Evolutionary conservation across 2,329 filamentous ascomycete species (phyloP).

Genomic region (Xylariaceae sp.): DNA sequence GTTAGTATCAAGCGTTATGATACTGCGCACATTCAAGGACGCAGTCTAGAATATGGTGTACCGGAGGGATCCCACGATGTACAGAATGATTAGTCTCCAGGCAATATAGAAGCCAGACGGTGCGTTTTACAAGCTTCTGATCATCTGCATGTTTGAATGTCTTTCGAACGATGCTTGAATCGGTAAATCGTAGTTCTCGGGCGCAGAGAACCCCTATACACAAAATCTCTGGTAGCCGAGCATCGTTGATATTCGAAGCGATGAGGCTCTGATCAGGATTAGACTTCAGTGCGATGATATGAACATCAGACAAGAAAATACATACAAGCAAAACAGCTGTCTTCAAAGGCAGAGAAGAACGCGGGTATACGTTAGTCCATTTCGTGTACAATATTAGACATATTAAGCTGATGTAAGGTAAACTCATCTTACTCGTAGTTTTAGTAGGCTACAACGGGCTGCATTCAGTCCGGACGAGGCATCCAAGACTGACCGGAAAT

Average conservation of each 20-base stretch:
- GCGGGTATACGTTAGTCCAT: no score
- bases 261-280: neutral
- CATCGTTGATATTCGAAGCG: constrained; percentile 2
- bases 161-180: neutral
- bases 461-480: neutral
- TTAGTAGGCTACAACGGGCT: neutral
- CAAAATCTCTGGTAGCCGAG: neutral
- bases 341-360: no score
- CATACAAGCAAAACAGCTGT: no score
- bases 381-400: no score
- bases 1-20: no score
- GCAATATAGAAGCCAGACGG: constrained; percentile 3
- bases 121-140: neutral
- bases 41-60: no score
- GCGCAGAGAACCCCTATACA: neutral
- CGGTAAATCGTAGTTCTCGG: neutral
- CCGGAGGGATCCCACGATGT: neutral
- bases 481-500: no score
- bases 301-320: no score
- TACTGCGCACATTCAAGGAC: no score
- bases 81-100: neutral
- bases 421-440: constrained; percentile 2
- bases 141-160: neutral
- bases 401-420: neutral
- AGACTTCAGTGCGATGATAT: no score